Percentiles rank a stretch among this genome's conserved stretches.
These are phyloP conservation scores for Phytophthora hybrid DNA, from an alignment of 352 stramenopile genomes.

Conservation along the genomic window DNA sequence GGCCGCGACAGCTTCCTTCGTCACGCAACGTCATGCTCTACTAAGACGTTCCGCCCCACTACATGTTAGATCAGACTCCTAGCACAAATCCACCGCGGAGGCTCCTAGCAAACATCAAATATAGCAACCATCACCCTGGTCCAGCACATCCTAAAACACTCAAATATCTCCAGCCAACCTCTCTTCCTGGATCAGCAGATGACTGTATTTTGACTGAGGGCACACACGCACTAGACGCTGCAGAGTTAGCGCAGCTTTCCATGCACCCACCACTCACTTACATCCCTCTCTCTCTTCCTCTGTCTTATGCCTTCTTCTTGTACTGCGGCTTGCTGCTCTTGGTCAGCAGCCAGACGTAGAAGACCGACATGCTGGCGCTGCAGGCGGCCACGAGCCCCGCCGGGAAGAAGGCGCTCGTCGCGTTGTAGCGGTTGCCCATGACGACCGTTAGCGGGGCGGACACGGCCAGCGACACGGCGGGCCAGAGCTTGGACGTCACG, in stretches of 20 bases:
- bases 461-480: slow-evolving; percentile 69
- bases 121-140: neutral
- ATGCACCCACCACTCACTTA: neutral
- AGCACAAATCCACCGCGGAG: neutral
- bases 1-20: slow-evolving; percentile 16
- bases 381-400: slow-evolving; percentile 66
- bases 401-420: slow-evolving; percentile 79
- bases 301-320: slow-evolving; percentile 75
- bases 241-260: neutral
- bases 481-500: slow-evolving; percentile 85
- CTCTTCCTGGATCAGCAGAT: slow-evolving; percentile 6
- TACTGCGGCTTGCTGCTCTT: slow-evolving; percentile 77
- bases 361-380: slow-evolving; percentile 81
- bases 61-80: slow-evolving; percentile 4
- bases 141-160: no score
- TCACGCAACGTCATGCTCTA: slow-evolving; percentile 28
- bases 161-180: neutral
- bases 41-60: slow-evolving; percentile 13
- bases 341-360: slow-evolving; percentile 82
- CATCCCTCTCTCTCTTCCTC: neutral
- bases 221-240: neutral
- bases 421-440: slow-evolving; percentile 82
- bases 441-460: slow-evolving; percentile 74
- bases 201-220: neutral
- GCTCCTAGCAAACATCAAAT: slow-evolving; percentile 1